These are phyloP conservation scores for Sphagnurus paluster DNA, from an alignment of 1,284 basidiomycete species.

Conservation along the genomic window DNA sequence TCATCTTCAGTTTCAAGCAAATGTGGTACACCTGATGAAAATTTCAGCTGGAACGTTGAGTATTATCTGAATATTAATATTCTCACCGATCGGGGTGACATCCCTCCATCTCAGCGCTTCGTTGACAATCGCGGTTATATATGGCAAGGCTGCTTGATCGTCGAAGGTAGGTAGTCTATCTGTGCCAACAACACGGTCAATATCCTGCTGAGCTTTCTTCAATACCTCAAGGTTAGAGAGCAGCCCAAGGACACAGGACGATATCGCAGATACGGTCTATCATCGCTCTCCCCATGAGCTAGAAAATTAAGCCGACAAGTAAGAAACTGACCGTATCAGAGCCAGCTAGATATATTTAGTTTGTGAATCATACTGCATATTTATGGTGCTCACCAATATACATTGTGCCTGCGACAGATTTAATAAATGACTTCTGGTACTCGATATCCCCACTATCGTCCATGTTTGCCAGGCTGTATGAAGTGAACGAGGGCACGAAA, in stretches of 20 bases:
- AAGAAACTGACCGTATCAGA: slow-evolving; percentile 15
- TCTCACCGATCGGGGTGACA: slow-evolving; percentile 15
- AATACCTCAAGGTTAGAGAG: slow-evolving; percentile 32
- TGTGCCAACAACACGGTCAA: slow-evolving; percentile 27
- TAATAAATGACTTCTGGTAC: slow-evolving; percentile 21
- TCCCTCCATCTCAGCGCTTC: slow-evolving; percentile 29
- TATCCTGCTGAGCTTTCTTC: slow-evolving; percentile 35
- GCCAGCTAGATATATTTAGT: slow-evolving; percentile 8
- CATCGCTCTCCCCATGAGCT: neutral
- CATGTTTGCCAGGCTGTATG: slow-evolving; percentile 16
- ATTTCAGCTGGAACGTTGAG: neutral
- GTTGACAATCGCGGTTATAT: slow-evolving; percentile 30
- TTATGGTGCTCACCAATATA: slow-evolving; percentile 19
- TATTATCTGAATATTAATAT: neutral
- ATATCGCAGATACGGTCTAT: slow-evolving; percentile 26
- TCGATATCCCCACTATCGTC: slow-evolving; percentile 15
- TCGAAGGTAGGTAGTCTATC: slow-evolving; percentile 41
- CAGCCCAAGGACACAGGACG: slow-evolving; percentile 32
- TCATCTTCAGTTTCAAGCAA: slow-evolving; percentile 28
- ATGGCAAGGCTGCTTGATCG: slow-evolving; percentile 33
- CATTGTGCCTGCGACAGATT: slow-evolving; percentile 22
- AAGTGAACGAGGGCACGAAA: slow-evolving; percentile 16
- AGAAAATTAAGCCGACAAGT: neutral
- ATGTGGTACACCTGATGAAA: slow-evolving; percentile 26
- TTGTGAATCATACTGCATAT: neutral